Conservation (phyloP, 768 basidiomycete genomes). For the Mycena galopus region DNA sequence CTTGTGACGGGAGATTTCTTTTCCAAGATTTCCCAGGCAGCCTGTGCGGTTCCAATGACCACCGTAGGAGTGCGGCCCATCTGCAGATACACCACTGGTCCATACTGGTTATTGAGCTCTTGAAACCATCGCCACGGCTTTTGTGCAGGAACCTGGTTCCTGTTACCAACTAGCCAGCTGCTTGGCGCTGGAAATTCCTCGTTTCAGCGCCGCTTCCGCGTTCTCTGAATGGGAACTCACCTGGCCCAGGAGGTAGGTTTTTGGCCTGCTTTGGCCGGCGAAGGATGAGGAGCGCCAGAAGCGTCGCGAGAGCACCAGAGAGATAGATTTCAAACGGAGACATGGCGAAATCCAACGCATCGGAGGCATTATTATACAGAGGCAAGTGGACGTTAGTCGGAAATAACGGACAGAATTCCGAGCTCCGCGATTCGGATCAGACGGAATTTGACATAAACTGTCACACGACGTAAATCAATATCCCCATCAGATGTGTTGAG, state of each 20-base stretch:
- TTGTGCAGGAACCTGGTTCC: too few species aligned
- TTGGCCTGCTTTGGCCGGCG: constrained; percentile 25
- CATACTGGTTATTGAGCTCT: too few species aligned
- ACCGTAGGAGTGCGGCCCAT: too few species aligned
- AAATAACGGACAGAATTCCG: constrained; percentile 24
- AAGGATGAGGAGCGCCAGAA: constrained; percentile 13
- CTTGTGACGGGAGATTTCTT: constrained; percentile 63
- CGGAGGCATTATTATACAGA: constrained; percentile 7
- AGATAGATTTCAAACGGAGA: constrained; percentile 18
- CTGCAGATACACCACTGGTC: too few species aligned
- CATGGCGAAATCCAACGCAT: constrained; percentile 8
- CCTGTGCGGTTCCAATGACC: too few species aligned
- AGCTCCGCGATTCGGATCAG: neutral
- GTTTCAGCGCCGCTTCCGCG: neutral
- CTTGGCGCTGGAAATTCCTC: constrained; percentile 12
- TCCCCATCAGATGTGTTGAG: neutral
- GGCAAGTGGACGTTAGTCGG: neutral
- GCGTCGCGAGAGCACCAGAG: neutral
- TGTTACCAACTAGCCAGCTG: constrained; percentile 54
- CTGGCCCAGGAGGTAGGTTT: too few species aligned
- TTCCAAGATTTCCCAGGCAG: too few species aligned
- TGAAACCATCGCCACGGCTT: too few species aligned
- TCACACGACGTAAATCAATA: neutral
- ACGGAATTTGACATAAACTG: neutral
- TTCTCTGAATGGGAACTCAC: too few species aligned